Base-by-base conservation (phyloP, 306 rosid species). In the Cicer chorassanicum region DNA sequence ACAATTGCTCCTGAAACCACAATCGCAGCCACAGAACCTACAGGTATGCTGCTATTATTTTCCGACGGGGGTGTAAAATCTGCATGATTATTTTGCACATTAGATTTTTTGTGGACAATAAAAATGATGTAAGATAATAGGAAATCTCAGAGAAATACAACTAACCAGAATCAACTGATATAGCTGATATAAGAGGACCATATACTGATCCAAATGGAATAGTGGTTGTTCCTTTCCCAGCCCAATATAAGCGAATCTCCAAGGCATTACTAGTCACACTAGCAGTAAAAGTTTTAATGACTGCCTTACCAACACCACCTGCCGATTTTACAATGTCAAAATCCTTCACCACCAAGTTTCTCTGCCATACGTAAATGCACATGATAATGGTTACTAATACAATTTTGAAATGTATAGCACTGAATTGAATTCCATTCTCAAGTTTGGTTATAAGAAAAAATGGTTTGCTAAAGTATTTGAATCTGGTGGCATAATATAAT, bases 101-200 rank as follows among this genome's bases (percentile, higher is more conserved):
- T 43, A 75, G 38, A 65, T 70, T n/a, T 54, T 50, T 5, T 8
- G 12, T 16, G 4, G 46, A 60, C 13, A 1, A 62, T 19, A 68
- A 46, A 72, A 68, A 16, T 18, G 65, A 13, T 43, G 14, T 10
- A 6, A 21, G 13, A 79, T 16, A 57, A 65, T n/a, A 66, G 8
- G 4, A 36, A 18, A 5, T 29, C 55, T 6, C 0, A 44, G 55
- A 49, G 15, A 71, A 75, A 45, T 48, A 46, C 18, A 78, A 73
- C 83, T 24, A 19, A 83, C 84, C 79, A 38, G 82, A 55, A 75
- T 76, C 54, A 13, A 80, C 70, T 10, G 87, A 76, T 40, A 83
- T 83, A 65, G 87, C 87, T 18, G 87, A 83, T 75, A 83, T 76
- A 24, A 83, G 77, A 50, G 87, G 87, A 38, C 87, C 84, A 72